Conservation (phyloP, 495 filamentous ascomycete genomes). For the Xylaria intraflava region DNA sequence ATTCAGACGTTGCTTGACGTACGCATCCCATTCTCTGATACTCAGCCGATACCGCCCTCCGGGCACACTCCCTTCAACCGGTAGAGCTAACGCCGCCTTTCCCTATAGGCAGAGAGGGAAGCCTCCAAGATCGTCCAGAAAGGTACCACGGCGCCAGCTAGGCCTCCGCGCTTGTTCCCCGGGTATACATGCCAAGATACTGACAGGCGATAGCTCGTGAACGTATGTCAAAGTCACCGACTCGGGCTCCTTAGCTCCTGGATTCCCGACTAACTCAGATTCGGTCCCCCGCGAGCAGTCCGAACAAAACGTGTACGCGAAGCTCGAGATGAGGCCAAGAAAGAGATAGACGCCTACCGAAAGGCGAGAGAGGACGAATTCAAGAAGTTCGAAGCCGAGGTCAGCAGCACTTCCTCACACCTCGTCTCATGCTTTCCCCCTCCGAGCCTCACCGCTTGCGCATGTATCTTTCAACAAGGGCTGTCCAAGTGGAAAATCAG, state of each 20-base stretch:
- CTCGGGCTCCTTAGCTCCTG: background rate
- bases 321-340: constrained; percentile 89
- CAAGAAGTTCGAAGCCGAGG: constrained; percentile 90
- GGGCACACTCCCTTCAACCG: background rate
- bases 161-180: constrained; percentile 13
- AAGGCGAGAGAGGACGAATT: constrained; percentile 88
- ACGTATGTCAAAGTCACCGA: constrained; percentile 27
- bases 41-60: background rate
- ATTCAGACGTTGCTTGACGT: constrained; percentile 99
- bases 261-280: constrained; percentile 1
- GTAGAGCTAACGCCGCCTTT: constrained; percentile 13
- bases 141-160: constrained; percentile 44
- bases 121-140: constrained; percentile 98
- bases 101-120: constrained; percentile 82
- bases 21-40: constrained; percentile 32
- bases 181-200: background rate
- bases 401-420: constrained; percentile 31
- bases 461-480: background rate
- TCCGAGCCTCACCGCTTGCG: background rate
- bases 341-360: constrained; percentile 94
- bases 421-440: background rate
- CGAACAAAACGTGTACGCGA: constrained; percentile 96
- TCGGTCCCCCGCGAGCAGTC: constrained; percentile 46
- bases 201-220: constrained; percentile 26
- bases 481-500: background rate